phyloP scores from a whole-genome alignment of 768 basidiomycete genomes.

The Tylopilus vinaceipallidus region DNA sequence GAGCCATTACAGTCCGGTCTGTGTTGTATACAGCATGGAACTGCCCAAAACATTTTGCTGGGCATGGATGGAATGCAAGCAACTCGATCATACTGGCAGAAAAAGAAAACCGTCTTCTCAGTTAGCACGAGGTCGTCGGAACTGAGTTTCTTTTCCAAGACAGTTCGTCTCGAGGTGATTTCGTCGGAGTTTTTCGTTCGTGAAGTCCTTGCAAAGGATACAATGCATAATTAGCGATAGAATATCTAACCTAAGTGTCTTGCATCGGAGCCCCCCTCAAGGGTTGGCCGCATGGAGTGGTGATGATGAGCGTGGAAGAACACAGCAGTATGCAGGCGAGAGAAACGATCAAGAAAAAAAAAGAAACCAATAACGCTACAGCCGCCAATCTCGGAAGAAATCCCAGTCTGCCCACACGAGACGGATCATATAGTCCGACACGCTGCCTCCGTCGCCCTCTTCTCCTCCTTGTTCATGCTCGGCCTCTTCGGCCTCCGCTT shows the following conservation, averaged over 20 bases:
- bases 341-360: background rate
- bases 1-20: no score
- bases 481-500: constrained; percentile 36
- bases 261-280: background rate
- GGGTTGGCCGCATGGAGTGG: background rate
- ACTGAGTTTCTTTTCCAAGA: no score
- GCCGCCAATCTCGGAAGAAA: constrained; percentile 71
- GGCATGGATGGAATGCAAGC: no score
- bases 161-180: no score
- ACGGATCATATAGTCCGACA: constrained; percentile 83
- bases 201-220: no score
- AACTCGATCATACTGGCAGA: no score
- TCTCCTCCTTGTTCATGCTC: constrained; percentile 39
- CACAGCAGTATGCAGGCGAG: background rate
- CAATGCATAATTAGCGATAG: constrained; percentile 18
- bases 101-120: no score
- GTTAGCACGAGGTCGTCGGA: no score
- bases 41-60: no score
- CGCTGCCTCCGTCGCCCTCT: constrained; percentile 63
- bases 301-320: constrained; percentile 5
- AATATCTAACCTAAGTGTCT: constrained; percentile 9
- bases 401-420: constrained; percentile 62
- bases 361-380: constrained; percentile 32
- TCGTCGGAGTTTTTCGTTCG: no score
- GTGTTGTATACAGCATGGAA: no score